Percentiles rank a stretch among this genome's conserved stretches.
These are phyloP conservation scores for Hypoxylon fragiforme DNA, from an alignment of 495 filamentous ascomycete species.

Conservation along the genomic window DNA sequence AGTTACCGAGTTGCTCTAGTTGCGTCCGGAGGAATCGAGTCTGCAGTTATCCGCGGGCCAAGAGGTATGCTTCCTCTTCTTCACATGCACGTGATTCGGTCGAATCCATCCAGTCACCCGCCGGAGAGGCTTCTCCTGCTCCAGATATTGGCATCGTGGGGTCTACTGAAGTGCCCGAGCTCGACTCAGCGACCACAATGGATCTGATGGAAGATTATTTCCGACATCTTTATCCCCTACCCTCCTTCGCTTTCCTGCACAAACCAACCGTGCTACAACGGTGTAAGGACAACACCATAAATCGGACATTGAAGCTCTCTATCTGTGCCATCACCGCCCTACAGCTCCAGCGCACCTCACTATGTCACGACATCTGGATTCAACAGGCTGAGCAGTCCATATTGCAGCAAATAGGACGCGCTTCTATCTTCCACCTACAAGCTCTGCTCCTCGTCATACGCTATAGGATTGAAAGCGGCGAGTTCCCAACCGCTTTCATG, in stretches of 20 bases:
- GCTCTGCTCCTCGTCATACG: slow-evolving; percentile 36
- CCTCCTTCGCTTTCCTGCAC: slow-evolving; percentile 36
- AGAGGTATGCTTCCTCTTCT: background rate
- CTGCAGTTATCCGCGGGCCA: slow-evolving; percentile 23
- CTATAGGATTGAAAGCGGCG: slow-evolving; percentile 34
- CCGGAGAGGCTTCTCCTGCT: slow-evolving; percentile 1
- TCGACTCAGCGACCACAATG: slow-evolving; percentile 11
- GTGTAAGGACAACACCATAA: slow-evolving; percentile 27
- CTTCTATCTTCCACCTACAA: slow-evolving; percentile 37
- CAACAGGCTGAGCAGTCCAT: slow-evolving; percentile 35
- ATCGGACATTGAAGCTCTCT: slow-evolving; percentile 29
- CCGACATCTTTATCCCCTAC: slow-evolving; percentile 35
- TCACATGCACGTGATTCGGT: background rate
- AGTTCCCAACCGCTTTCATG: slow-evolving; percentile 38
- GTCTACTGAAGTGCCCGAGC: slow-evolving; percentile 1
- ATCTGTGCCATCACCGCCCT: slow-evolving; percentile 36
- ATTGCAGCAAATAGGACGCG: slow-evolving; percentile 32
- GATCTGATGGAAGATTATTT: slow-evolving; percentile 36
- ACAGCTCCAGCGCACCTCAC: slow-evolving; percentile 30
- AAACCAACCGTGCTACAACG: slow-evolving; percentile 32
- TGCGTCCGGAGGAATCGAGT: slow-evolving; percentile 26
- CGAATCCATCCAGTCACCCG: background rate
- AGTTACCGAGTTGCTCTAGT: slow-evolving; percentile 33
- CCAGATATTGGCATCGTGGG: slow-evolving; percentile 14
- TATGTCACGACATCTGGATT: slow-evolving; percentile 29